phyloP scores from a whole-genome alignment of 2,329 filamentous ascomycete species.

The Fusarium nygamai region DNA sequence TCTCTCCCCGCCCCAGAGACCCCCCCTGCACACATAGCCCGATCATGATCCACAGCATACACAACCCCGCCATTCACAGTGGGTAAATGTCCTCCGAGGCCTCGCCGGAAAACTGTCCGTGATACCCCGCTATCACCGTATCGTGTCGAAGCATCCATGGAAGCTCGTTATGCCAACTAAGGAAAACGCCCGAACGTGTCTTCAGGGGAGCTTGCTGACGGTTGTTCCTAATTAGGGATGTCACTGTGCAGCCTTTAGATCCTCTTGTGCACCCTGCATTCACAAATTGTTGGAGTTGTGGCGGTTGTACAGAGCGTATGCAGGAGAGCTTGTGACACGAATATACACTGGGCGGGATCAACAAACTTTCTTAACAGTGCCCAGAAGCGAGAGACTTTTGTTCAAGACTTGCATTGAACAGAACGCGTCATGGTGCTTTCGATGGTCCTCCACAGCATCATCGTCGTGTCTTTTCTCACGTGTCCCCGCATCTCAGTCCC shows the following conservation, averaged over 20 bases:
- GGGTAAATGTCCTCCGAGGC: constrained; percentile 17
- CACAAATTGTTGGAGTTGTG: constrained; percentile 8
- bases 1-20: constrained; percentile 4
- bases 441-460: constrained; percentile 37
- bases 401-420: constrained; percentile 13
- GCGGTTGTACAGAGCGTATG: background rate
- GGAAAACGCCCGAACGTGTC: constrained; percentile 33
- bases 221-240: constrained; percentile 20
- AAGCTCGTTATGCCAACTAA: constrained; percentile 42
- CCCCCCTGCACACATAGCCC: constrained; percentile 32
- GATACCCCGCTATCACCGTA: constrained; percentile 42
- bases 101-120: constrained; percentile 31
- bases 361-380: constrained; percentile 12
- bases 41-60: constrained; percentile 31
- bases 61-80: constrained; percentile 38
- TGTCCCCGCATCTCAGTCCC: constrained; percentile 44
- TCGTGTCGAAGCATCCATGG: constrained; percentile 41
- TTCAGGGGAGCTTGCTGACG: constrained; percentile 26
- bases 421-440: constrained; percentile 41
- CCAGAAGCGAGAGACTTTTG: constrained; percentile 22
- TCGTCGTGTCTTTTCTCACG: constrained; percentile 37
- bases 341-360: constrained; percentile 6
- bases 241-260: constrained; percentile 10
- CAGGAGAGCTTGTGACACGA: constrained; percentile 23
- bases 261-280: constrained; percentile 9